These are phyloP conservation scores for Alopecurus myosuroides DNA, from an alignment of 176 grass and related monocot genomes.

Conservation along the genomic window DNA sequence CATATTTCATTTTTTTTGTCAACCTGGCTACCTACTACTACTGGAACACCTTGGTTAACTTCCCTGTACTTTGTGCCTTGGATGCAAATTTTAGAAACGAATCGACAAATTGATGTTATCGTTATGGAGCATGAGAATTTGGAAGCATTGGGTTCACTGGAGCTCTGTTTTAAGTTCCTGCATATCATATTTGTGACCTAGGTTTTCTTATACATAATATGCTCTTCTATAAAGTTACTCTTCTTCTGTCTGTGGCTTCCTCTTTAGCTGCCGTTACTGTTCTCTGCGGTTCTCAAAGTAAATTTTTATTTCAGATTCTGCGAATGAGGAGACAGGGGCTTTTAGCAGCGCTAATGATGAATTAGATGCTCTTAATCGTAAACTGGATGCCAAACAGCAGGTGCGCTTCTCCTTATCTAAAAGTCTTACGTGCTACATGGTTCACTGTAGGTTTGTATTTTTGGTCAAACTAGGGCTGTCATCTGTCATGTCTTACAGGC, in stretches of 20 bases:
- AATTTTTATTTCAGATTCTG: conserved; percentile 42
- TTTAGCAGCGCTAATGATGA: conserved; percentile 48
- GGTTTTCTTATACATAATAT: background rate
- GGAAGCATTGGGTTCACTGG: background rate
- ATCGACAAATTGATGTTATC: background rate
- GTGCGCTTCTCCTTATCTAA: conserved; percentile 32
- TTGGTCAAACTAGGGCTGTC: background rate
- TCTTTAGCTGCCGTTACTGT: background rate
- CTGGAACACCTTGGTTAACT: background rate
- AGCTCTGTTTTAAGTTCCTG: background rate
- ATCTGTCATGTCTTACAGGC: background rate
- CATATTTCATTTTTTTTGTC: background rate
- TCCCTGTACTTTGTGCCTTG: background rate
- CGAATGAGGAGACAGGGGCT: conserved; percentile 33
- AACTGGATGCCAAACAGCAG: conserved; percentile 52
- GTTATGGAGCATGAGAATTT: background rate
- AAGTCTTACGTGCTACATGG: background rate
- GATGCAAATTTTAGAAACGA: background rate
- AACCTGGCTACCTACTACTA: background rate
- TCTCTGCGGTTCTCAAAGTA: conserved; percentile 1
- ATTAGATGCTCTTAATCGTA: conserved; percentile 49
- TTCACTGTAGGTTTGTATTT: background rate
- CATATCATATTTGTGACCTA: background rate
- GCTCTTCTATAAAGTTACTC: background rate
- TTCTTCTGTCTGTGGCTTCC: background rate